These are phyloP conservation scores for Collybia mongolica DNA, from an alignment of 768 basidiomycete species.

Conservation along the genomic window DNA sequence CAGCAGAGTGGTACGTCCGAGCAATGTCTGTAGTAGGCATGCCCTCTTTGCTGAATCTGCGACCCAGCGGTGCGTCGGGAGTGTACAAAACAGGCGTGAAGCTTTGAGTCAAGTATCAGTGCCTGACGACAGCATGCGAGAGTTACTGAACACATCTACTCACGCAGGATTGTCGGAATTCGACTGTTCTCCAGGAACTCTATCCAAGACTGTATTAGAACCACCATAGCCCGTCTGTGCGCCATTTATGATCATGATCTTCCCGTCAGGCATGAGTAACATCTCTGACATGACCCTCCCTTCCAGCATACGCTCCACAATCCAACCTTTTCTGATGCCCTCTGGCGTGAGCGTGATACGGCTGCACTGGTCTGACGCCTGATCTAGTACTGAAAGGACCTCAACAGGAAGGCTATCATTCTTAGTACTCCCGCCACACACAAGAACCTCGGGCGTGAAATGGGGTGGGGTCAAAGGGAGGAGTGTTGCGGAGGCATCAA, in stretches of 20 bases:
- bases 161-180: conserved; percentile 31
- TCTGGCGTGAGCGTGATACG: conserved; percentile 37
- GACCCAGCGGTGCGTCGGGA: conserved; percentile 38
- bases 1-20: conserved; percentile 62
- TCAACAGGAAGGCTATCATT: conserved; percentile 26
- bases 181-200: conserved; percentile 24
- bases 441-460: conserved; percentile 44
- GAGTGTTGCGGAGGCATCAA: conserved; percentile 34
- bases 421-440: conserved; percentile 43
- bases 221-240: conserved; percentile 29
- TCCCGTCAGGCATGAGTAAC: conserved; percentile 37
- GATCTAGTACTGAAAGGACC: conserved; percentile 32
- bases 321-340: conserved; percentile 43
- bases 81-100: conserved; percentile 45
- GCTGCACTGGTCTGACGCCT: conserved; percentile 41
- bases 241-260: conserved; percentile 41
- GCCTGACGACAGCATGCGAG: conserved; percentile 21
- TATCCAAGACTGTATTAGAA: conserved; percentile 20
- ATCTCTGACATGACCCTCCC: conserved; percentile 37
- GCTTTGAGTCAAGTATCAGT: conserved; percentile 21
- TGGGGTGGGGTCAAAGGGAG: conserved; percentile 31
- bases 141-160: conserved; percentile 12
- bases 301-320: conserved; percentile 42
- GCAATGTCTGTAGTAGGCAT: conserved; percentile 42
- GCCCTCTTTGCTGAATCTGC: conserved; percentile 45